Base-by-base conservation (phyloP, 768 basidiomycete species). In the Termitomyces sp. region DNA sequence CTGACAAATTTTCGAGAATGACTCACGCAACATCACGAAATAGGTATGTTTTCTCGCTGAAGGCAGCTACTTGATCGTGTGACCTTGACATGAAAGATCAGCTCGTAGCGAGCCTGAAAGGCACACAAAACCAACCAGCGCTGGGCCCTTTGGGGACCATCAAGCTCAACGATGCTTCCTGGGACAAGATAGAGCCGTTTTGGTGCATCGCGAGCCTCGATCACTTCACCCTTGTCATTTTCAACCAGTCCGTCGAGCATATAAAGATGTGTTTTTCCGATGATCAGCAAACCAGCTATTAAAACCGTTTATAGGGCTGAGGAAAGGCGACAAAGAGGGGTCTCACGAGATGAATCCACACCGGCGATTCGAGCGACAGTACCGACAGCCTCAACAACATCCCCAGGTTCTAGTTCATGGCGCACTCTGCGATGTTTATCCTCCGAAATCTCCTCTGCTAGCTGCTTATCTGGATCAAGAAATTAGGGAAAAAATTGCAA, bases 11-110 rank as follows among this genome's bases (percentile, higher is more conserved):
- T 0, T 43, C 32, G 39, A n/a, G 12, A 15, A 23, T 25, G 41
- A 74, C 90, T 74, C 64, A 93, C 90, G 85, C 94, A 13, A 96
- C 91, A 64, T 96, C 93, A 22, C 92, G 83, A 70, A 98, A 96
- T 18, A 97, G 71, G 72, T 92, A 96, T 1, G 85, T 85, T 53
- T 91, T 85, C 68, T 91, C 86, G 52, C 90, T 88, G 63, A 82
- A 89, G 15, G 83, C 84, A 20, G 84, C 78, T 35, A 98, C 77
- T 65, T 94, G 89, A 15, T 83, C 81, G 60, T 91, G 90, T 1
- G 83, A 69, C 93, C 93, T 94, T 56, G 23, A 60, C 42, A 50
- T 57, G 27, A 53, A 18, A 11, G 15, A 41, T 51, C 11, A 53
- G 15, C 32, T n/a, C 45, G 36, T 7, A 11, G 18, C 41, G 31